Evolutionary conservation across 2,329 filamentous ascomycete genomes (phyloP), one percentile per base, ranked within the genome.

Genomic region (Talaromyces marneffei): DNA sequence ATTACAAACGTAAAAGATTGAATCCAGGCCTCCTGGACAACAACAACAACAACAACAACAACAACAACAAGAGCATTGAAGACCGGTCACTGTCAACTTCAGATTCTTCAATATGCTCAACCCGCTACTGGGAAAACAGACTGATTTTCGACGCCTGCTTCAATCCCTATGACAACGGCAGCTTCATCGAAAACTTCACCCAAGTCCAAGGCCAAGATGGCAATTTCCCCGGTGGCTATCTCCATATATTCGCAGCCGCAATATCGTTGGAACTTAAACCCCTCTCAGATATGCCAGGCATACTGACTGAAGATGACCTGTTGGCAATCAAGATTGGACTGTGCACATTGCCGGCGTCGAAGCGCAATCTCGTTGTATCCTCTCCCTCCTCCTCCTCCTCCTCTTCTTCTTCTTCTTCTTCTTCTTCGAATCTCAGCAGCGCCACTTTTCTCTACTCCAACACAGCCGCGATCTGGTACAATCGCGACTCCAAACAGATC

Each of bases 201-300:
- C 12, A 61, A 50, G 14, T 20, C 7, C 59, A 60, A 23, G n/a
- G 25, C 4, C 40, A 40, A 5, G 33, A 23, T 4, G 46, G 25
- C 12, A 20, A 20, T 16, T 61, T 48, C n/a, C 59, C 59, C 1
- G 50, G 59, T 3, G 59, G 59, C 3, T 61, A 61, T 61, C 20
- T 39, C 6, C 16, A 61, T 10, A 4, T 61, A 1, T 46, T 61
- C 27, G 39, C 59, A 16, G 54, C 14, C 39, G n/a, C 18, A 10
- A 48, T 25, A 4, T 23, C 40, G 12, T 4, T 39, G 2, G 58
- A 37, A 2, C 2, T 20, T 4, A 2, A 33, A 23, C 46, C 46
- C 12, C 6, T 39, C 44, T 3, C 12, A 5, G 1, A 52, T 31
- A 7, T 52, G 23, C 7, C 12, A 5, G 23, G 2, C 9, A 12